Conservation (phyloP, 768 basidiomycete genomes). For the Lentinula lateritia region DNA sequence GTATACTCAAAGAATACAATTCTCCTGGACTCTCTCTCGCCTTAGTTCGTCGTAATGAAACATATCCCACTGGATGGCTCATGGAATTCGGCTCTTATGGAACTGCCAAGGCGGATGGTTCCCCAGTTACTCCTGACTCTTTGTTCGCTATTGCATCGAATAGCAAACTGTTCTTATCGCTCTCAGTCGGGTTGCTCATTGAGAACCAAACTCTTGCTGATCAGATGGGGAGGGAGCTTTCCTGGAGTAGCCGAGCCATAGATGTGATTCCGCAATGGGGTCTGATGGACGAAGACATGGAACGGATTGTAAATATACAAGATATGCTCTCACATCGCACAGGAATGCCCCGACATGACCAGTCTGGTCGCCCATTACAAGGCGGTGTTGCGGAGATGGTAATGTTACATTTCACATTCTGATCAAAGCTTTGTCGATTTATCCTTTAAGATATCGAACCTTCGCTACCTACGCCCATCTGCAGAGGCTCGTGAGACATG, state of each 20-base stretch:
- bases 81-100: conserved; percentile 36
- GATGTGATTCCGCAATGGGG: conserved; percentile 36
- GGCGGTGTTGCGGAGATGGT: conserved; percentile 33
- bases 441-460: not conserved
- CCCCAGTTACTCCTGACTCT: conserved; percentile 35
- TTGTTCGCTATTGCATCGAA: conserved; percentile 41
- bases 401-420: not conserved
- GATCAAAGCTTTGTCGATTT: no score
- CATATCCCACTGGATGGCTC: conserved; percentile 25
- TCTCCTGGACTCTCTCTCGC: conserved; percentile 36
- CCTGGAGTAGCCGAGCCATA: conserved; percentile 31
- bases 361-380: conserved; percentile 21
- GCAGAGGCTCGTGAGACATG: conserved; percentile 35
- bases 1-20: conserved; percentile 27
- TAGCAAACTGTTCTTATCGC: conserved; percentile 34
- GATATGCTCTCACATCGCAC: conserved; percentile 40
- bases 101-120: conserved; percentile 24
- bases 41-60: conserved; percentile 28
- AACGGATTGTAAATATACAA: conserved; percentile 27
- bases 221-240: conserved; percentile 22
- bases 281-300: conserved; percentile 31
- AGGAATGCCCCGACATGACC: conserved; percentile 41
- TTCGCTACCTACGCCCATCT: conserved; percentile 30
- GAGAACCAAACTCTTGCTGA: conserved; percentile 28
- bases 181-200: conserved; percentile 33